Conservation (phyloP, 2,329 filamentous ascomycete genomes). For the Pseudonectria foliicola region DNA sequence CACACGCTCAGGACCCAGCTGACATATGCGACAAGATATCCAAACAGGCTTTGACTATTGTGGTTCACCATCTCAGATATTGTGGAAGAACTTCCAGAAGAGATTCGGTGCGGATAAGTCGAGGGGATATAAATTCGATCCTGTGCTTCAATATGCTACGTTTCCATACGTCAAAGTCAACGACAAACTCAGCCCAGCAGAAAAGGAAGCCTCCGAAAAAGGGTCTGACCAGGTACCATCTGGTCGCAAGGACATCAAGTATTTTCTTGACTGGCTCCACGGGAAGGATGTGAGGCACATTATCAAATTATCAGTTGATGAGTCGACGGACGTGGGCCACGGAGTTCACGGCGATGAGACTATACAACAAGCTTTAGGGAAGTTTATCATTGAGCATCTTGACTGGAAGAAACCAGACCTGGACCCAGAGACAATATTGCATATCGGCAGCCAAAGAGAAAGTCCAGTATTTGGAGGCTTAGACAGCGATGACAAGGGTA, state of each 20-base stretch:
- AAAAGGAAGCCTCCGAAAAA: background rate
- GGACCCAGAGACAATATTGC: too few species aligned
- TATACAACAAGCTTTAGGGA: slow-evolving; percentile 1
- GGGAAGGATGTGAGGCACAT: slow-evolving; percentile 4
- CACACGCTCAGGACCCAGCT: too few species aligned
- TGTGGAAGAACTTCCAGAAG: background rate
- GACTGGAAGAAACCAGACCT: slow-evolving; percentile 5
- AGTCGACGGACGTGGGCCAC: background rate
- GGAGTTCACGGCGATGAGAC: slow-evolving; percentile 4
- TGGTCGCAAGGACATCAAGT: slow-evolving; percentile 2
- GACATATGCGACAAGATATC: background rate
- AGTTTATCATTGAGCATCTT: slow-evolving; percentile 4
- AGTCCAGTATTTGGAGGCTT: too few species aligned
- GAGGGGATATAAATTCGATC: background rate
- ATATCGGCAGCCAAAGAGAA: too few species aligned
- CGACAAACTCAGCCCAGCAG: background rate
- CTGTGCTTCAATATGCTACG: slow-evolving; percentile 1
- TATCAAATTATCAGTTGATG: slow-evolving; percentile 3
- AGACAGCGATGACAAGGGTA: too few species aligned
- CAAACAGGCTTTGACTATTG: slow-evolving; percentile 5
- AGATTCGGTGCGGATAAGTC: background rate
- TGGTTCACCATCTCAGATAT: slow-evolving; percentile 1
- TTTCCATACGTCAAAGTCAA: slow-evolving; percentile 2
- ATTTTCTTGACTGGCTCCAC: slow-evolving; percentile 7
- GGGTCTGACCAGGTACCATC: background rate